These are phyloP conservation scores for Purshia tridentata DNA, from an alignment of 306 rosid species.

Conservation along the genomic window DNA sequence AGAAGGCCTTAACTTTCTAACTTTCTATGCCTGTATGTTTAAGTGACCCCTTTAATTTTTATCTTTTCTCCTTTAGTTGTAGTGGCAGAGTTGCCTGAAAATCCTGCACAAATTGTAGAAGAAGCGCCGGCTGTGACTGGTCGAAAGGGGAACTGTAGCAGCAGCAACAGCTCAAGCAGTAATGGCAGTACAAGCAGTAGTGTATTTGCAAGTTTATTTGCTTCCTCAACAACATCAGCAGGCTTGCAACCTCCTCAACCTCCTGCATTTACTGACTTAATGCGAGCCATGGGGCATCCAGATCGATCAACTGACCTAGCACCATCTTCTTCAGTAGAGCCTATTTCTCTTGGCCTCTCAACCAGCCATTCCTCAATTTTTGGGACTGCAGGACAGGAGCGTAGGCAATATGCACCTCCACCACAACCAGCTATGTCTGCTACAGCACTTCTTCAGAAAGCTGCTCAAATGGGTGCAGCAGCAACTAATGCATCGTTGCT, in stretches of 20 bases:
- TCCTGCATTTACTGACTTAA: slow-evolving; percentile 54
- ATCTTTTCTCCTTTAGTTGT: slow-evolving; percentile 10
- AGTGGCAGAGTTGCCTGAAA: slow-evolving; percentile 47
- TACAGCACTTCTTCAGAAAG: slow-evolving; percentile 90
- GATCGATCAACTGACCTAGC: slow-evolving; percentile 50
- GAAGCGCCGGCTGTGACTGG: slow-evolving; percentile 39
- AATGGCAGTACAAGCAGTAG: slow-evolving; percentile 55
- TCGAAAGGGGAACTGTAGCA: slow-evolving; percentile 49
- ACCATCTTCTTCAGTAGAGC: slow-evolving; percentile 51
- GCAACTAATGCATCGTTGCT: slow-evolving; percentile 70
- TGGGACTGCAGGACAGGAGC: slow-evolving; percentile 60
- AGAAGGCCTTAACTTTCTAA: slow-evolving; percentile 29
- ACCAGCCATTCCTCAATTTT: slow-evolving; percentile 60
- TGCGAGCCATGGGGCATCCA: slow-evolving; percentile 48
- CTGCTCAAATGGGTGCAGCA: slow-evolving; percentile 89
- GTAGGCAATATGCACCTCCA: slow-evolving; percentile 49
- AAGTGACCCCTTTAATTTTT: slow-evolving; percentile 32
- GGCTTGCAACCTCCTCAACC: slow-evolving; percentile 54
- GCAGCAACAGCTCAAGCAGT: slow-evolving; percentile 55
- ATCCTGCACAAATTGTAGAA: slow-evolving; percentile 41
- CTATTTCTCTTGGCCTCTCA: slow-evolving; percentile 81
- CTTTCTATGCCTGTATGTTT: slow-evolving; percentile 32
- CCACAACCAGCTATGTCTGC: slow-evolving; percentile 90
- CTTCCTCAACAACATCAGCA: slow-evolving; percentile 61
- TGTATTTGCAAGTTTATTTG: slow-evolving; percentile 74